Base-by-base conservation (phyloP, 2,329 filamentous ascomycete genomes). In the Fusarium irregulare region DNA sequence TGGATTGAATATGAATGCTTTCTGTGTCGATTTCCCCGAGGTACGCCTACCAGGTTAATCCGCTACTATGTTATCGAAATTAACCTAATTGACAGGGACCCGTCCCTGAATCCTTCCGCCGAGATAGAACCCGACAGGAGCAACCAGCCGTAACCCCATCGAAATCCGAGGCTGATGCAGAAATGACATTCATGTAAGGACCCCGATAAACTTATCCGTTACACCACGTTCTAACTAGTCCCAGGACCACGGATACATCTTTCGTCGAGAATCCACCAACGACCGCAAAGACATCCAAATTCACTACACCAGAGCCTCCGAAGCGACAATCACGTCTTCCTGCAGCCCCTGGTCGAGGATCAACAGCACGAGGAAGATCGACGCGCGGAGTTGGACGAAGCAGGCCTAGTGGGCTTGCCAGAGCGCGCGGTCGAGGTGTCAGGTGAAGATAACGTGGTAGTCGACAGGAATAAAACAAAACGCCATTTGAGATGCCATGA, bases 1-100 rank as follows among this genome's bases (percentile, higher is more conserved):
- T 76, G 96, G 96, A 3, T 80, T 99, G 78, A 98, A 98, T 78
- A 98, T 99, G 94, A 98, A 98, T 80, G 96, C 96, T 2, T 99
- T 98, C 79, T 98, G 95, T 79, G 94, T 98, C 32, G 96, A 99
- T 79, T 99, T 98, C 71, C 93, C 94, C 0, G 96, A 99, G 88
- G 94, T 94, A 82, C 54, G 78, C 59, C 23, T 49, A 55, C 57
- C 53, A 28, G 30, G 8, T 49, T 14, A 32, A 44, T 45, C 21
- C 21, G 8, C 41, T 50, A 30, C 49, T 30, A 41, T 51, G 42
- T 18, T 49, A 41, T 25, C 14, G 46, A 32, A 54, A 46, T 66
- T 62, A 21, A 71, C 49, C 44, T 37, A 37, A 37, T 25, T 21
- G 9, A 46, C 60, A 96, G 92, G 92, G 92, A 2, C 94, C 94